Conservation (phyloP, 2,329 filamentous ascomycete genomes). For the Bipolaris oryzae region DNA sequence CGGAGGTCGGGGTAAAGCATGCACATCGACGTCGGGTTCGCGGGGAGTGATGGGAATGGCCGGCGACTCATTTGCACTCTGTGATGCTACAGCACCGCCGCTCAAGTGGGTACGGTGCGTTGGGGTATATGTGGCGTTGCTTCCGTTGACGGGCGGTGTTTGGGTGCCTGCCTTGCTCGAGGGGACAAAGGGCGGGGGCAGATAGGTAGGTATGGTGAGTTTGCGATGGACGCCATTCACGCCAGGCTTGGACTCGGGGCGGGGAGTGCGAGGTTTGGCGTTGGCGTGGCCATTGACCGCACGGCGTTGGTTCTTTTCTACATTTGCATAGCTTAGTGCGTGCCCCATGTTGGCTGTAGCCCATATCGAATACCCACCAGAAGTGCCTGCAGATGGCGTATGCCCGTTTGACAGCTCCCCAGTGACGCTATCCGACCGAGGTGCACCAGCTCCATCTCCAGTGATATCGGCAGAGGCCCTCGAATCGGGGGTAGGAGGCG, state of each 20-base stretch:
- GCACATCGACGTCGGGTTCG: slow-evolving; percentile 29
- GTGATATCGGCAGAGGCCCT: slow-evolving; percentile 21
- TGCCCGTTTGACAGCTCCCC: slow-evolving; percentile 22
- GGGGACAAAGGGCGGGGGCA: slow-evolving; percentile 47
- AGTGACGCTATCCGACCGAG: slow-evolving; percentile 22
- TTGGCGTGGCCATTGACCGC: slow-evolving; percentile 11
- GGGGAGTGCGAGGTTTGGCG: slow-evolving; percentile 9
- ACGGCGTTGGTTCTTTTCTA: slow-evolving; percentile 10
- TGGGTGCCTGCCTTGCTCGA: slow-evolving; percentile 32
- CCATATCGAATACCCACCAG: slow-evolving; percentile 25
- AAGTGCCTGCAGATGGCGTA: slow-evolving; percentile 21
- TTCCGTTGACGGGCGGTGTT: slow-evolving; percentile 30
- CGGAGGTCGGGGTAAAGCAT: slow-evolving; percentile 35
- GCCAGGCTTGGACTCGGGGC: slow-evolving; percentile 21
- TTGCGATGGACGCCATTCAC: slow-evolving; percentile 33
- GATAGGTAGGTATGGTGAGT: slow-evolving; percentile 32
- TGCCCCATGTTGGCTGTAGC: background rate
- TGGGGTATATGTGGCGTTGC: slow-evolving; percentile 13
- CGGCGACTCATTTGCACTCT: slow-evolving; percentile 46
- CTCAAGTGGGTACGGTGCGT: slow-evolving; percentile 35
- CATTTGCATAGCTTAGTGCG: slow-evolving; percentile 2
- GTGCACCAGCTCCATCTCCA: slow-evolving; percentile 19
- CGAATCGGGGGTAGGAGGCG: slow-evolving; percentile 40
- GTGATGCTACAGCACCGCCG: slow-evolving; percentile 49
- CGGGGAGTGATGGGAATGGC: slow-evolving; percentile 46